Evolutionary conservation across 306 rosid species (phyloP), one percentile per base, ranked within the genome.

Genomic region (Myrica gale): DNA sequence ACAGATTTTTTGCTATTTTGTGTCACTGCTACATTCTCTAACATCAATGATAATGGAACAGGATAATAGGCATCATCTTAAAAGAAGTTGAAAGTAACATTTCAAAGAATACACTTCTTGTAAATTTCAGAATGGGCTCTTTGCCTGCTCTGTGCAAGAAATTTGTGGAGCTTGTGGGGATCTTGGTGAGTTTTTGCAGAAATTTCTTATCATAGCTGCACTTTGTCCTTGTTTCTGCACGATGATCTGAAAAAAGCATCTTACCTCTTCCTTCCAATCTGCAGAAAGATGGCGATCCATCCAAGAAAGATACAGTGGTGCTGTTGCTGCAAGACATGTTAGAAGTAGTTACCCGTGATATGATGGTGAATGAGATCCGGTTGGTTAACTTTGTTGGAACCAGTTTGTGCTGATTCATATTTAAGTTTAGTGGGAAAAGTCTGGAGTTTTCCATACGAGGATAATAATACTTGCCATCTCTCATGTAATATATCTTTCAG

Each of bases 331-430:
- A 90, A 84, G 97, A 95, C 78, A 95, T 95, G 93, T 79, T 95
- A 80, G 99, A 95, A 87, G 99, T 95, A 77, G 95, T 92, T 76
- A 92, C 96, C 74, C 91, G 99, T 80, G 99, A 95, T 79, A 95
- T 95, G 90, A 85, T 92, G 96, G 97, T 88, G 74, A 85, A 92
- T 72, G 97, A 95, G 81, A 87, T 77, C 79, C 89, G 97, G 99
- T 92, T 54, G 68, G 90, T 82, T 80, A 78, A 75, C 79, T 77
- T 74, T 48, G 44, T 79, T 6, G 6, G 61, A 37, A 73, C 76
- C 54, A 21, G 66, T 42, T 73, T 81, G 66, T 58, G 69, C 54
- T 74, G 56, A 46, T 63, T 65, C 72, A 41, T 48, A 21, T 53
- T 52, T 32, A 32, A 51, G 9, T 62, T n/a, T 71, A 68, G 5